Base-by-base conservation (phyloP, 148 eudicot genomes). In the Mesembryanthemum crystallinum region DNA sequence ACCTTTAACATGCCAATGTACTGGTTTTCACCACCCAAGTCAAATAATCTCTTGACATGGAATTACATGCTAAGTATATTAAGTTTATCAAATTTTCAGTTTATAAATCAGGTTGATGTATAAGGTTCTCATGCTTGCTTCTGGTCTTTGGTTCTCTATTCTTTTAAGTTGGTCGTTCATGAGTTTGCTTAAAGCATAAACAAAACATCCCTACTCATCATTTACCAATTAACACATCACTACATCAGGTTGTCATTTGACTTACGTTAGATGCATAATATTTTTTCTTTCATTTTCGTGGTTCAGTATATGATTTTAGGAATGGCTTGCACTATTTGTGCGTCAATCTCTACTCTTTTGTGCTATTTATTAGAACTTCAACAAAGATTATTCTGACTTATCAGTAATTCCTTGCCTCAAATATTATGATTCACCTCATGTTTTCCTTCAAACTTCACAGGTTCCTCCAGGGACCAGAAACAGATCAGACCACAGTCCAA, bases 381-480 rank as follows among this genome's bases (percentile, higher is more conserved):
- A 23, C 21, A 2, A 5, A 35, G 43, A 11, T 59, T 60, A 29
- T 30, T 45, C 33, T 42, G 21, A 59, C 59, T 5, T 24, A 11
- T 61, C 10, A 47, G 27, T 69, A 5, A 64, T 75, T n/a, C n/a
- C n/a, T n/a, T n/a, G n/a, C n/a, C 32, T n/a, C 65, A 30, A 69
- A 54, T 54, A 43, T 43, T 8, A 17, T 23, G 43, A n/a, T 49
- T 61, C 43, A n/a, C 58, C 71, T 55, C 60, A 73, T 69, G 39
- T 71, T 20, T 55, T 67, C 63, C 29, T 47, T 65, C 60, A 43
- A 78, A 84, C 32, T 13, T 54, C 78, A 77, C 83, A 96, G 99
- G 80, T 96, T 96, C 80, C 99, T 96, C 83, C 99, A 96, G 84
- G 99, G 99, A 74, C 99, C 99, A 60, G 99, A 96, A 83, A 96